These are phyloP conservation scores for Phialophora expanda DNA, from an alignment of 2,329 filamentous ascomycete genomes.

Conservation along the genomic window DNA sequence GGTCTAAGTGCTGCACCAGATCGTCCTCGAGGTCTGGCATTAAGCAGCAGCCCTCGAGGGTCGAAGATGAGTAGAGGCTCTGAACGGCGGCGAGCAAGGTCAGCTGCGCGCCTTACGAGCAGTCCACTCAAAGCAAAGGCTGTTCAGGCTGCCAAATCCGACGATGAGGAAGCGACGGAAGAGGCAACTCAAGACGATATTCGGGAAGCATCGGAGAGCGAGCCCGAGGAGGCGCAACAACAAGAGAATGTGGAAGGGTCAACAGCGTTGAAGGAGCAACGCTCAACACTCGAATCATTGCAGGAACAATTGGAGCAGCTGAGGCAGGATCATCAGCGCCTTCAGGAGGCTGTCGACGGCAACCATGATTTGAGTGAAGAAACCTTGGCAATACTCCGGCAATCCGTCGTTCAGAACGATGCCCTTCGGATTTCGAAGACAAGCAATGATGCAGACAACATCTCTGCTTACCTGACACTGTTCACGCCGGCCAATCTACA, in stretches of 20 bases:
- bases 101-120: conserved; percentile 29
- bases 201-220: conserved; percentile 27
- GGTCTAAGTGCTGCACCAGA: conserved; percentile 33
- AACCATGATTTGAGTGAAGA: conserved; percentile 20
- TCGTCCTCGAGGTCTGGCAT: conserved; percentile 36
- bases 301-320: conserved; percentile 19
- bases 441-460: neutral
- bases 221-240: conserved; percentile 18
- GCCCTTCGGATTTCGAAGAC: neutral
- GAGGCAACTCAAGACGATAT: conserved; percentile 14
- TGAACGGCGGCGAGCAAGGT: conserved; percentile 22
- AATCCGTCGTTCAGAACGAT: conserved; percentile 6
- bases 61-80: conserved; percentile 34
- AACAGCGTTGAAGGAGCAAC: conserved; percentile 18
- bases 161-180: conserved; percentile 3
- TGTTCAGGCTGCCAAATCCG: conserved; percentile 5
- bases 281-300: conserved; percentile 19
- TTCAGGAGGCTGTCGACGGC: conserved; percentile 24
- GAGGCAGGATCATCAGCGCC: conserved; percentile 14
- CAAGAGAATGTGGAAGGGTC: conserved; percentile 23
- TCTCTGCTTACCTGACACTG: conserved; percentile 30
- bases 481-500: conserved; percentile 38
- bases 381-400: conserved; percentile 11
- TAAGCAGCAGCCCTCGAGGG: conserved; percentile 36
- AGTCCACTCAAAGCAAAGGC: conserved; percentile 39